These are phyloP conservation scores for Dipteronia sinensis DNA, from an alignment of 345 rosid species.

Conservation along the genomic window DNA sequence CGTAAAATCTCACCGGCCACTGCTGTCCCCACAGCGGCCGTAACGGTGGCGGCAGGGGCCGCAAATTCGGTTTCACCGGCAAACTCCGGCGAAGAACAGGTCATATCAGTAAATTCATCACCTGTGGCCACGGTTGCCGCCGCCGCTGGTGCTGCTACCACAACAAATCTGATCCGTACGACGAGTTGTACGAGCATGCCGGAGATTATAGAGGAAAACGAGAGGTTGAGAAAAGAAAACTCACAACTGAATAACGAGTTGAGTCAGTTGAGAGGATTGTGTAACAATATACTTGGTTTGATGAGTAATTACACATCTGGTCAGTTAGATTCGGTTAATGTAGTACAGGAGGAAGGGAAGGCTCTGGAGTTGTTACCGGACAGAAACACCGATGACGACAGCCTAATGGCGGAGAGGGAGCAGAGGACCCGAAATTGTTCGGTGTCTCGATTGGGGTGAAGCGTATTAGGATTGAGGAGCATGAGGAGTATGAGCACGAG, in stretches of 20 bases:
- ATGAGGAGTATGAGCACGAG: conserved; percentile 15
- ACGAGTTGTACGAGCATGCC: conserved; percentile 73
- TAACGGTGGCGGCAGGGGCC: conserved; percentile 37
- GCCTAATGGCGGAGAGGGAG: conserved; percentile 9
- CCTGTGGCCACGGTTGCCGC: conserved; percentile 39
- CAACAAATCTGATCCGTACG: conserved; percentile 27
- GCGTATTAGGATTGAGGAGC: conserved; percentile 46
- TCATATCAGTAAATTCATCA: conserved; percentile 64
- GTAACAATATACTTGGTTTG: conserved; percentile 55
- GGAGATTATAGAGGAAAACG: conserved; percentile 84
- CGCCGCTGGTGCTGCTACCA: background rate
- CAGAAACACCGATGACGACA: conserved; percentile 31
- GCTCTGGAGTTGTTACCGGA: conserved; percentile 48
- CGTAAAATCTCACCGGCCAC: conserved; percentile 61
- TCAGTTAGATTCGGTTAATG: conserved; percentile 36
- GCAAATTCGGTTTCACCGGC: conserved; percentile 52
- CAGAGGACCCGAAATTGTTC: conserved; percentile 59
- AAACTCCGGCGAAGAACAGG: conserved; percentile 81
- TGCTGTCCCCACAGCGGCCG: conserved; percentile 15
- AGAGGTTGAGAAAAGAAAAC: conserved; percentile 73
- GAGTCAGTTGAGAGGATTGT: conserved; percentile 64
- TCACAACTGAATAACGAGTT: conserved; percentile 65
- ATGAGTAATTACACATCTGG: conserved; percentile 64
- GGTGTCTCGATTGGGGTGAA: conserved; percentile 85
- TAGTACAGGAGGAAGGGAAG: conserved; percentile 39